These are phyloP conservation scores for Papilionanthe hybrid DNA, from an alignment of 116 monocot species.

Conservation along the genomic window DNA sequence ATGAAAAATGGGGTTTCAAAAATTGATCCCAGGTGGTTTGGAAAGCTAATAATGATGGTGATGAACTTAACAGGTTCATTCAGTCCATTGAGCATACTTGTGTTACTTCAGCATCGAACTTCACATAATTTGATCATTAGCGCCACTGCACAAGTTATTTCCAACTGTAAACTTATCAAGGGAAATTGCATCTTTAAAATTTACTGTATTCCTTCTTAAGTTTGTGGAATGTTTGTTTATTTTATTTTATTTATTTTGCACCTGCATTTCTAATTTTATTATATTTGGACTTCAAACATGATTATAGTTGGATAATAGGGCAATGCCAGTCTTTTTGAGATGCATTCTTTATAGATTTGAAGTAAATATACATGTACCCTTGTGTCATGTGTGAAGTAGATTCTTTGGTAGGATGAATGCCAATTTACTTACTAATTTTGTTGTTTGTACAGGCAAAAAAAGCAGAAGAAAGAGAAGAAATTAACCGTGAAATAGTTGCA, in stretches of 20 bases:
- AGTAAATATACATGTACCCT: neutral
- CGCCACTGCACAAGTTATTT: too few species aligned
- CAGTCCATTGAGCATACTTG: too few species aligned
- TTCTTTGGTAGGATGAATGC: neutral
- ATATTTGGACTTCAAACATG: neutral
- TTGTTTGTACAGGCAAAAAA: conserved; percentile 4
- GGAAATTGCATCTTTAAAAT: too few species aligned
- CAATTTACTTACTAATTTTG: neutral
- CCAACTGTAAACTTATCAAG: too few species aligned
- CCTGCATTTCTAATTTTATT: neutral
- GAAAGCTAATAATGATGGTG: too few species aligned
- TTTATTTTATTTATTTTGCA: neutral
- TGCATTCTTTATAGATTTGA: neutral
- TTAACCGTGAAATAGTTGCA: conserved; percentile 5
- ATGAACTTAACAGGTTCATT: too few species aligned
- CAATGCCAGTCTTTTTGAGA: neutral
- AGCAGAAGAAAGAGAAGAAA: conserved; percentile 10
- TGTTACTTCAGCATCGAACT: too few species aligned
- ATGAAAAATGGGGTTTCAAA: too few species aligned
- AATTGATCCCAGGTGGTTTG: too few species aligned
- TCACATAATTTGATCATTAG: too few species aligned
- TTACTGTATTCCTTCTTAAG: too few species aligned
- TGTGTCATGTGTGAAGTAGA: neutral
- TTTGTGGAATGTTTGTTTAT: too few species aligned
- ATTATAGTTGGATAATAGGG: neutral